A percentile compares a stretch with the other conserved stretches of the same genome.
Evolutionary conservation across 768 basidiomycete genomes (phyloP).

Genomic region (Rhizopogon vulgaris): DNA sequence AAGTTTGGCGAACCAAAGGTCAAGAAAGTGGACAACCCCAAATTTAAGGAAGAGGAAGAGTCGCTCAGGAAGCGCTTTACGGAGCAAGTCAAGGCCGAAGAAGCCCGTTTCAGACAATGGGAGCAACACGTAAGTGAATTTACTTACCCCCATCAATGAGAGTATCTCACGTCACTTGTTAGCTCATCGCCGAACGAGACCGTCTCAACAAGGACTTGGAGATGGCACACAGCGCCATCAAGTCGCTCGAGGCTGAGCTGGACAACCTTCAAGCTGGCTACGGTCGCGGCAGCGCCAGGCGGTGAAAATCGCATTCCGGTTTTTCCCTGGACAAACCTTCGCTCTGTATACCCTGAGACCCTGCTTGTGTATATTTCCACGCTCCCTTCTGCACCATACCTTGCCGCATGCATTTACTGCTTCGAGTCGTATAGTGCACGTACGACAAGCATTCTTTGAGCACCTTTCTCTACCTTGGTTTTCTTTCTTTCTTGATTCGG

Average conservation of each 20-base stretch:
- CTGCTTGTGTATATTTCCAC: conserved; percentile 13
- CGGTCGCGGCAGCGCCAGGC: conserved; percentile 50
- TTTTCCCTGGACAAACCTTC: not conserved
- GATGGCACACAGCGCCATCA: conserved; percentile 86
- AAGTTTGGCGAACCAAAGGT: conserved; percentile 98
- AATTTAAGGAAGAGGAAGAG: conserved; percentile 99
- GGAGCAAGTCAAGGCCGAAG: conserved; percentile 99
- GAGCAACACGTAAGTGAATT: conserved; percentile 80
- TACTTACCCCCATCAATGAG: not conserved
- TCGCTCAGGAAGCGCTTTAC: conserved; percentile 94
- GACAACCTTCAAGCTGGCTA: conserved; percentile 86
- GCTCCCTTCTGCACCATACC: not conserved
- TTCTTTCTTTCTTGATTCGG: conserved; percentile 9
- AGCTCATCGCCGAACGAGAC: conserved; percentile 98
- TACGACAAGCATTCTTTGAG: conserved; percentile 20
- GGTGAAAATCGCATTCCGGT: conserved; percentile 12
- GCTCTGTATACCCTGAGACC: conserved; percentile 20
- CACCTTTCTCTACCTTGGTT: conserved; percentile 7
- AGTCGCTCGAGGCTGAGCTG: conserved; percentile 83
- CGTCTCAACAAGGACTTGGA: conserved; percentile 99
- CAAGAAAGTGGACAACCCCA: conserved; percentile 98
- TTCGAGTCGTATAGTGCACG: too few relatives aligned
- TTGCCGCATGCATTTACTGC: not conserved
- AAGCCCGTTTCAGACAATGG: conserved; percentile 97
- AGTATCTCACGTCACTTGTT: conserved; percentile 12